Evolutionary conservation across 495 filamentous ascomycete species (phyloP), one percentile per base, ranked within the genome.

Genomic region (Penicillium goetzii): DNA sequence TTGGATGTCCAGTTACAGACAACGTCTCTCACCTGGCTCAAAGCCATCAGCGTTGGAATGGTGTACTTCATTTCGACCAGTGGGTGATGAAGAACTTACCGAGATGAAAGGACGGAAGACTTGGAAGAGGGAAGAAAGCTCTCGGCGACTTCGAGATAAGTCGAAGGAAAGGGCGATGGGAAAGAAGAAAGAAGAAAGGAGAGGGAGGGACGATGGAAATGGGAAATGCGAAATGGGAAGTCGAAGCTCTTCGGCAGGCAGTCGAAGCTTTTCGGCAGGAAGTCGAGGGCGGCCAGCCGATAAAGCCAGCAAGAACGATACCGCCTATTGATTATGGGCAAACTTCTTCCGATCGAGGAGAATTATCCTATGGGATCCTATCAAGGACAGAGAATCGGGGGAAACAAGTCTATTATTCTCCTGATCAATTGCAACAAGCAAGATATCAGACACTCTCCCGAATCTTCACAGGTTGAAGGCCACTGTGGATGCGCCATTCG

Each of bases 41-140:
- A 50, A 43, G 69, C 76, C 74, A 78, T 59, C 51, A 81, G 71
- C 32, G 75, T 75, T 57, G 68, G 72, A 57, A 78, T 68, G 33
- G 68, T 72, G 66, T 81, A 81, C 68, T 68, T 79, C 67, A 72
- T 72, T 58, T 71, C 76, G 63, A n/a, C 61, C 21, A 26, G 14
- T 14, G 51, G 12, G 17, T 28, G n/a, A 23, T 25, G 47, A 32
- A 40, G 55, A 41, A 54, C 50, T 55, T 58, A 69, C 57, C 51
- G 25, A 61, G 23, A 54, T 4, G 25, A 40, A 32, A 49, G 19
- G 52, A 53, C 12, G 32, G 47, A 43, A 25, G 23, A 36, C 11
- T 54, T 28, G 23, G 45, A 38, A 47, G 33, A 43, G 14, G 14
- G 10, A 33, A 19, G 38, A n/a, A 38, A 14, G 33, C 17, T 26